Conservation (phyloP, 768 basidiomycete genomes). For the Auriculariales sp. region DNA sequence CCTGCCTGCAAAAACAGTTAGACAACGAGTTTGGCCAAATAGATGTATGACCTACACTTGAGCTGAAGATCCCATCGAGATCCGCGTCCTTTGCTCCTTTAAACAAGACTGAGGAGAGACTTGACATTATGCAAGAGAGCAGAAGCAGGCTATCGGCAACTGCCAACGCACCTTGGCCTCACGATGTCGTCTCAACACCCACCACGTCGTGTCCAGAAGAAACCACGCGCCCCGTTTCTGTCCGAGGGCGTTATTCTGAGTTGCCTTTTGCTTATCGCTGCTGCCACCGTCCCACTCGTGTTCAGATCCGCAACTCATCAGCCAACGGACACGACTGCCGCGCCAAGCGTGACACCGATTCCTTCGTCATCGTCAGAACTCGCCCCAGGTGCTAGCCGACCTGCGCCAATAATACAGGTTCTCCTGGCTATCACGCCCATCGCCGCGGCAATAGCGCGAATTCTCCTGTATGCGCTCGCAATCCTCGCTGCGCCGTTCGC, state of each 20-base stretch:
- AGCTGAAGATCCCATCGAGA: constrained; percentile 47
- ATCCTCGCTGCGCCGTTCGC: neutral
- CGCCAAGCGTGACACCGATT: neutral
- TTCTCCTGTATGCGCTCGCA: neutral
- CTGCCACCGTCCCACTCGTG: neutral
- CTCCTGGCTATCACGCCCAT: neutral
- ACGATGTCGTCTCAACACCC: neutral
- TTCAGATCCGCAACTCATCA: neutral
- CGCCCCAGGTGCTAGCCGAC: neutral
- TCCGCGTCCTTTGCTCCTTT: constrained; percentile 27
- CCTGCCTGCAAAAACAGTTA: neutral
- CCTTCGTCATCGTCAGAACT: neutral
- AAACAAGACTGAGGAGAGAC: neutral
- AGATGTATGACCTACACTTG: constrained; percentile 26
- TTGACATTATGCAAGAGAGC: neutral
- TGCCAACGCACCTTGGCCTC: neutral
- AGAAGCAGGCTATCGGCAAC: too few relatives aligned
- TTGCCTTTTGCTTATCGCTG: neutral
- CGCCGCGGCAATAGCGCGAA: too few relatives aligned
- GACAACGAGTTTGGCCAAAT: neutral
- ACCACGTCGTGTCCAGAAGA: too few relatives aligned
- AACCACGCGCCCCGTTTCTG: neutral
- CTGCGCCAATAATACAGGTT: too few relatives aligned
- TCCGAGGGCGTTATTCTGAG: neutral
- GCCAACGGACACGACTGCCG: neutral